These are phyloP conservation scores for Rhynchospora pubera DNA, from an alignment of 176 grass and related monocot genomes.

Conservation along the genomic window DNA sequence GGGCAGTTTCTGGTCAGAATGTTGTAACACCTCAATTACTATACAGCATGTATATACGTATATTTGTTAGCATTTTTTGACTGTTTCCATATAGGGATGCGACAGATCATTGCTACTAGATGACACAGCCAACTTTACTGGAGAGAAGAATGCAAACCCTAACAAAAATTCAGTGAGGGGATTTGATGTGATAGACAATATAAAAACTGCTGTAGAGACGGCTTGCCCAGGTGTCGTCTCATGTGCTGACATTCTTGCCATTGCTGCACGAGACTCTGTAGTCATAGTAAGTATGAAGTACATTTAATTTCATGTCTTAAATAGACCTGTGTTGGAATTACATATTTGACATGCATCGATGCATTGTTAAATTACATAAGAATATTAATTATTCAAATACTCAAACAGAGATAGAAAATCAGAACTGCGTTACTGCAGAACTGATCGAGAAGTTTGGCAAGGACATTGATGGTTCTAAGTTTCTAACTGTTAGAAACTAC, in stretches of 20 bases:
- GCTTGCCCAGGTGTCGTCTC: slow-evolving; percentile 44
- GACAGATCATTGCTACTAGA: slow-evolving; percentile 53
- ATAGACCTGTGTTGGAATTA: background rate
- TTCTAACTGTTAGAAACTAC: background rate
- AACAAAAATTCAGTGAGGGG: slow-evolving; percentile 35
- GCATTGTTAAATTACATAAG: too few relatives aligned
- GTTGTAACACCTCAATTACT: background rate
- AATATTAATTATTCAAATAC: too few relatives aligned
- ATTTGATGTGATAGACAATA: slow-evolving; percentile 48
- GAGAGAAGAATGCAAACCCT: slow-evolving; percentile 37
- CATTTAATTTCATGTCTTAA: background rate
- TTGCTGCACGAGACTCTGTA: slow-evolving; percentile 56
- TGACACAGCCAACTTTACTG: background rate
- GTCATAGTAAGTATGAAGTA: slow-evolving; percentile 2
- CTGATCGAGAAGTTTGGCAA: too few relatives aligned
- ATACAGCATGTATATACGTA: background rate
- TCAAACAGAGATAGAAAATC: too few relatives aligned
- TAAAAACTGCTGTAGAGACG: slow-evolving; percentile 41
- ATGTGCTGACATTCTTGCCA: slow-evolving; percentile 42
- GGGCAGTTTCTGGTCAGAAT: background rate
- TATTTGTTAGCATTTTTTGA: background rate
- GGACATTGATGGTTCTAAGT: too few relatives aligned
- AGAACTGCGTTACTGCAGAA: too few relatives aligned
- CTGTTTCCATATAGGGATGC: slow-evolving; percentile 32
- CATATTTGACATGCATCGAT: background rate